These are phyloP conservation scores for Stylosanthes scabra DNA, from an alignment of 331 rosid genomes.

Conservation along the genomic window DNA sequence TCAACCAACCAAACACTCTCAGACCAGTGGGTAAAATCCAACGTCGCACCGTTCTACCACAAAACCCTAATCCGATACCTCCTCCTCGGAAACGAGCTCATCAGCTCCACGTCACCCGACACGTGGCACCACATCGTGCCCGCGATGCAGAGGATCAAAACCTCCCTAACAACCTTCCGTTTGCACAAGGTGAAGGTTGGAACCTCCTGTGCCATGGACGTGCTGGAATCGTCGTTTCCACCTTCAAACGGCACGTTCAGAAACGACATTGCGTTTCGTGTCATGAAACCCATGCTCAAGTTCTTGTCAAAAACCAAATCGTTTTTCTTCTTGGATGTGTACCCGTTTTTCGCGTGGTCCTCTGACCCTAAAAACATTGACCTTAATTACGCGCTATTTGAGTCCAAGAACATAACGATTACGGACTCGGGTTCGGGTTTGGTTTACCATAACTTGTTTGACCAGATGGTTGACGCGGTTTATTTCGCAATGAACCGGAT, in stretches of 20 bases:
- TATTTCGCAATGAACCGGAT: conserved; percentile 75
- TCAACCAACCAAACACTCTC: conserved; percentile 66
- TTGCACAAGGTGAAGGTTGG: conserved; percentile 74
- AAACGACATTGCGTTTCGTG: conserved; percentile 55
- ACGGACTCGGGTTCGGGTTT: conserved; percentile 69
- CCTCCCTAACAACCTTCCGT: conserved; percentile 47
- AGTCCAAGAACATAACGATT: conserved; percentile 51
- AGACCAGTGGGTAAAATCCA: conserved; percentile 60
- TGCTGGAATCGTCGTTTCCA: conserved; percentile 73
- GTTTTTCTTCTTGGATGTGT: conserved; percentile 79
- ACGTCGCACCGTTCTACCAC: conserved; percentile 60
- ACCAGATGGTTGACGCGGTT: conserved; percentile 89
- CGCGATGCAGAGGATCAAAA: conserved; percentile 60
- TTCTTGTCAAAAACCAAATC: conserved; percentile 70
- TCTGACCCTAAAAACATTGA: conserved; percentile 59
- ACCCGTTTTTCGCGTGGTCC: conserved; percentile 73
- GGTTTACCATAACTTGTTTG: conserved; percentile 72
- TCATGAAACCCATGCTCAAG: conserved; percentile 68
- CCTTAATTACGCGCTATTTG: conserved; percentile 62
- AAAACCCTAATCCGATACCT: conserved; percentile 69
- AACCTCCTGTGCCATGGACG: conserved; percentile 71
- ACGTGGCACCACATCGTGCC: conserved; percentile 61
- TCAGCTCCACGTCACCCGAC: conserved; percentile 41
- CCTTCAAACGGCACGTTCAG: conserved; percentile 86
- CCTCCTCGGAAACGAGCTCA: conserved; percentile 82